Conservation (phyloP, 2,329 filamentous ascomycete genomes). For the Domatiomyces globalis region DNA sequence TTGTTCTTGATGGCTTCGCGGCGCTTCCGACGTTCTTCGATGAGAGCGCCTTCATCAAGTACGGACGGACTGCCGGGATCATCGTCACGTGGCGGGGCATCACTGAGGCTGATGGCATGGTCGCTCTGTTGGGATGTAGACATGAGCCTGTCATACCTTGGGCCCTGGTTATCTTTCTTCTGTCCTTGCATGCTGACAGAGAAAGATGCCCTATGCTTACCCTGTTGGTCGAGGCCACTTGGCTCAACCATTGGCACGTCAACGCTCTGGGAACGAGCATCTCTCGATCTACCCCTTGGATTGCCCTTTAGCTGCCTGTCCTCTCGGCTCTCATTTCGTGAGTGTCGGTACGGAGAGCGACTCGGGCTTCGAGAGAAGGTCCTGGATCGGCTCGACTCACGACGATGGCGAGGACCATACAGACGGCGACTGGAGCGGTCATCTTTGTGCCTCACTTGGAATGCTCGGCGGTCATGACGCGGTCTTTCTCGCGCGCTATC, state of each 20-base stretch:
- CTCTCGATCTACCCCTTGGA: conserved; percentile 37
- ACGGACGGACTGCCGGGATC: conserved; percentile 12
- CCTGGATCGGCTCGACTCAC: conserved; percentile 29
- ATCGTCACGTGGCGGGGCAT: not conserved
- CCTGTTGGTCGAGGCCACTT: not conserved
- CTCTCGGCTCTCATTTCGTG: conserved; percentile 8
- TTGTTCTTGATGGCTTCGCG: conserved; percentile 77
- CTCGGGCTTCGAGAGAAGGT: conserved; percentile 31
- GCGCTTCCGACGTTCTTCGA: conserved; percentile 70
- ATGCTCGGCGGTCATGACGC: conserved; percentile 20
- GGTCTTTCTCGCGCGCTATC: conserved; percentile 23
- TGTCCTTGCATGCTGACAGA: conserved; percentile 51
- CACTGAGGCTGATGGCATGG: not conserved
- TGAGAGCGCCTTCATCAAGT: conserved; percentile 63
- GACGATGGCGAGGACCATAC: conserved; percentile 35
- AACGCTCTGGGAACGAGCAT: conserved; percentile 25
- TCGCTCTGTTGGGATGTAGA: not conserved
- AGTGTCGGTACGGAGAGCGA: conserved; percentile 31
- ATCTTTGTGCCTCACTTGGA: conserved; percentile 26
- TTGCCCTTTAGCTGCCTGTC: conserved; percentile 21
- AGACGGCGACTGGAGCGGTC: conserved; percentile 27
- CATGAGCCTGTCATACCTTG: not conserved
- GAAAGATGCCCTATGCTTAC: conserved; percentile 21
- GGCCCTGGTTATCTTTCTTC: conserved; percentile 40
- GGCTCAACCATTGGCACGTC: not conserved